Evolutionary conservation across 2,329 filamentous ascomycete genomes (phyloP), one percentile per base, ranked within the genome.

Genomic region (Chaetomium sp.): DNA sequence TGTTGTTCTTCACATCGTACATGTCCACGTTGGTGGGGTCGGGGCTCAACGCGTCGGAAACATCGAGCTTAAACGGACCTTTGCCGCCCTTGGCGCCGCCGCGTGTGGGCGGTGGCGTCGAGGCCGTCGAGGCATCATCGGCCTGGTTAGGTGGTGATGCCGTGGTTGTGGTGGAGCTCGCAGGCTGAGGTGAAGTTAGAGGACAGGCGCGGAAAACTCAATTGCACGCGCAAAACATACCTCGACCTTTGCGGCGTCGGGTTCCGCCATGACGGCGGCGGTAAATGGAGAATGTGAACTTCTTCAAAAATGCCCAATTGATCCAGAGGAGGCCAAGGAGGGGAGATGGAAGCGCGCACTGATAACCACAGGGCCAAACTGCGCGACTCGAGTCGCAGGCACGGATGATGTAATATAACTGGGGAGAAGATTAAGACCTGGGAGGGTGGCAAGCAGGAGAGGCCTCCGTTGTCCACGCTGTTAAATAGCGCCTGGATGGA

Each of bases 21-120:
- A 88, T 84, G 14, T 74, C 78, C 69, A 91, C 87, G 1, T 82
- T 86, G 6, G 85, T 86, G 1, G 84, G 86, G 66, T 91, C 87
- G 0, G 88, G 85, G 19, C 75, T 78, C 9, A 89, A 71, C 0
- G 86, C 83, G 56, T 86, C 81, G 58, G 82, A 73, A 36, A 67
- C 52, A 54, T 67, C 49, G 51, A 63, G 45, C 19, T 45, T 56
- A 54, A 62, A 62, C 5, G 36, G 40, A 33, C 56, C 55, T 45
- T 48, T 53, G 51, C 36, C 35, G 6, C 41, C 47, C 12, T 34
- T 42, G 47, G 40, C 61, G 44, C 27, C 1, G 37, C n/a, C 33
- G 35, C n/a, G 7, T 42, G 37, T 10, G 19, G 12, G 33, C 38
- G 38, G n/a, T 19, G 33, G 34, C 2, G 54, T 38, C 27, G 47